phyloP scores from a whole-genome alignment of 2,329 filamentous ascomycete species.

The Claviceps citrina region DNA sequence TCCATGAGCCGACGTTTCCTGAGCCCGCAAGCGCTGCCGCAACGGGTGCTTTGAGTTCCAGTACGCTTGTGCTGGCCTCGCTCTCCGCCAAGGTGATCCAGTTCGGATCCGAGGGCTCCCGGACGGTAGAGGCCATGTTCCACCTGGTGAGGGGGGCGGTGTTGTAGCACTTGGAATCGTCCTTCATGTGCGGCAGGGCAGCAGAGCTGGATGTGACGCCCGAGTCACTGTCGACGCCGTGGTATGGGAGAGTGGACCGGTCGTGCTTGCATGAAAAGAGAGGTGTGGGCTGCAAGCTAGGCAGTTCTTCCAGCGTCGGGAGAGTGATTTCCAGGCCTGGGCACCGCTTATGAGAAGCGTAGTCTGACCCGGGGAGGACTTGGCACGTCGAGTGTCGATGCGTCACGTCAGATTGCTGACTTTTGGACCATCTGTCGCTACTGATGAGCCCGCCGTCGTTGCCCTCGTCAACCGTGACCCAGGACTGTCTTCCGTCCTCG shows the following conservation, averaged over 20 bases:
- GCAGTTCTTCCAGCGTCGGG: slow-evolving; percentile 15
- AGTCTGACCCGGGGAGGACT: slow-evolving; percentile 16
- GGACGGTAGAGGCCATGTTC: slow-evolving; percentile 4
- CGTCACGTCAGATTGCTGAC: slow-evolving; percentile 14
- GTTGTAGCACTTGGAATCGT: slow-evolving; percentile 1
- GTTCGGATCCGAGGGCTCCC: slow-evolving; percentile 8
- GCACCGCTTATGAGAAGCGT: slow-evolving; percentile 11
- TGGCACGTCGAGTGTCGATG: slow-evolving; percentile 18
- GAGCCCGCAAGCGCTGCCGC: slow-evolving; percentile 9
- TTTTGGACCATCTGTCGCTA: slow-evolving; percentile 14
- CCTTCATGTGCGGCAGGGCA: slow-evolving; percentile 13
- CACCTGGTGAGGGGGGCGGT: slow-evolving; percentile 2
- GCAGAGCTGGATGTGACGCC: slow-evolving; percentile 20
- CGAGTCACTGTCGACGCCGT: slow-evolving; percentile 14
- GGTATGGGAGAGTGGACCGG: slow-evolving; percentile 8
- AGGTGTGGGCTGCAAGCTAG: slow-evolving; percentile 10
- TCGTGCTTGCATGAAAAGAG: slow-evolving; percentile 4
- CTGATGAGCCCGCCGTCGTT: slow-evolving; percentile 10
- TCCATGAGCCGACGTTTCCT: slow-evolving; percentile 5
- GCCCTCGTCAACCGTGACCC: slow-evolving; percentile 20
- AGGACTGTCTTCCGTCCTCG: slow-evolving; percentile 18
- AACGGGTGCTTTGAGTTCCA: slow-evolving; percentile 13
- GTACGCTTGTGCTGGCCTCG: slow-evolving; percentile 13
- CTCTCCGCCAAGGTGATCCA: slow-evolving; percentile 10
- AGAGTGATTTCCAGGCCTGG: slow-evolving; percentile 14